Evolutionary conservation across 176 grass and related monocot species (phyloP).

Genomic region (Musa acuminata): DNA sequence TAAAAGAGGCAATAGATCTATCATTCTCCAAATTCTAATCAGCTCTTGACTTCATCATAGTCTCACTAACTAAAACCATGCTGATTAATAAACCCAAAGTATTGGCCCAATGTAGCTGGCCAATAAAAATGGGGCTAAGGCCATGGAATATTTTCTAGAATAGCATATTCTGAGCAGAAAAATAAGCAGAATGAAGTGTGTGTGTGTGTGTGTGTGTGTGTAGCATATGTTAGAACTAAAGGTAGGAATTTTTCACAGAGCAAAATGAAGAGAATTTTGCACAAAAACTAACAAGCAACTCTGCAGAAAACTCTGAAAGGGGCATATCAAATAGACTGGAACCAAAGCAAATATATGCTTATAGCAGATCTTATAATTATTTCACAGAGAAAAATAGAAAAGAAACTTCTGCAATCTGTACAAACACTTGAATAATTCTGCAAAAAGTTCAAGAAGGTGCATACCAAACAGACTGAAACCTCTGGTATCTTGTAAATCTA

Average conservation of each 20-base stretch:
- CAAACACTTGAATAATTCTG: not conserved
- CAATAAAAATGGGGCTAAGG: too few relatives aligned
- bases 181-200: not conserved
- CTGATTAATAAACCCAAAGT: too few relatives aligned
- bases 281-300: not conserved
- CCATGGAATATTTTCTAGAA: not conserved
- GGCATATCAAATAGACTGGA: not conserved
- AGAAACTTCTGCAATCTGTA: not conserved
- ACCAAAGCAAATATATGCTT: not conserved
- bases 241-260: not conserved
- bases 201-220: not conserved
- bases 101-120: too few relatives aligned
- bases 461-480: conserved; percentile 68
- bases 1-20: not conserved
- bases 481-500: conserved; percentile 45
- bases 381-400: not conserved
- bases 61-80: too few relatives aligned
- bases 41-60: not conserved
- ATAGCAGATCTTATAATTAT: not conserved
- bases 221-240: not conserved
- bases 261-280: too few relatives aligned
- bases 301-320: not conserved
- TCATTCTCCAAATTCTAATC: not conserved
- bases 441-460: not conserved
- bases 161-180: not conserved